Base-by-base conservation (phyloP, 164 flowering plant genomes). In the Tetracentron sinense region DNA sequence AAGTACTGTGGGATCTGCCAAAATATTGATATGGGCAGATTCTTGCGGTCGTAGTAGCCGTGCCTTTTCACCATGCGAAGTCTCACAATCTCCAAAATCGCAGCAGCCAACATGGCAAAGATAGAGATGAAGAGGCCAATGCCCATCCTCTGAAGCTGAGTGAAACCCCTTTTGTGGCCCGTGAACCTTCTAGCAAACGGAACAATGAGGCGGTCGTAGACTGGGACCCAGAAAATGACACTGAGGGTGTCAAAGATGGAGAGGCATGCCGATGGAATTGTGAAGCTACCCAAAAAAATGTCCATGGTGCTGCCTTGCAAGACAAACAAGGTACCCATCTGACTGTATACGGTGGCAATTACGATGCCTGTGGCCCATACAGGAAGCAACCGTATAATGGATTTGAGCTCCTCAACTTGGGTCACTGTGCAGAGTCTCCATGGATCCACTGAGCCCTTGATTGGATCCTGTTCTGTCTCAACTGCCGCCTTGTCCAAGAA, bases 1-100 rank as follows among this genome's bases (percentile, higher is more conserved):
- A 81, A 79, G 42, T 83, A 83, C 71, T 83, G 87, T 6, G 87
- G 87, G 2, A 81, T 70, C 49, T 81, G 85, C 87, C 87, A 83
- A 31, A 79, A 77, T 6, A 83, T 75, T 16, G 79, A 71, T 69
- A 81, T 60, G 21, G 82, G 77, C 2, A 77, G 55, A 23, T 65
- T 49, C 64, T 74, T 50, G 48, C 65, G 74, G 3, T 73, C 78
- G 22, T 70, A 73, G 47, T 54, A 72, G 54, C 63, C 25, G 44
- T 69, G 54, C 20, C 44, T 10, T 42, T 64, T 69, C 29, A 76
- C 80, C 15, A 56, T 17, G 21, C n/a, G 14, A 1, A 81, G 76
- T 19, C 84, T 63, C 1, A 47, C 31, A 22, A 78, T 64, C 63
- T 81, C 84, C 33, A 81, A 46, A 0, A 57, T 47, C 2, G 69